These are phyloP conservation scores for Aleurites moluccanus DNA, from an alignment of 441 rosid genomes.

Conservation along the genomic window DNA sequence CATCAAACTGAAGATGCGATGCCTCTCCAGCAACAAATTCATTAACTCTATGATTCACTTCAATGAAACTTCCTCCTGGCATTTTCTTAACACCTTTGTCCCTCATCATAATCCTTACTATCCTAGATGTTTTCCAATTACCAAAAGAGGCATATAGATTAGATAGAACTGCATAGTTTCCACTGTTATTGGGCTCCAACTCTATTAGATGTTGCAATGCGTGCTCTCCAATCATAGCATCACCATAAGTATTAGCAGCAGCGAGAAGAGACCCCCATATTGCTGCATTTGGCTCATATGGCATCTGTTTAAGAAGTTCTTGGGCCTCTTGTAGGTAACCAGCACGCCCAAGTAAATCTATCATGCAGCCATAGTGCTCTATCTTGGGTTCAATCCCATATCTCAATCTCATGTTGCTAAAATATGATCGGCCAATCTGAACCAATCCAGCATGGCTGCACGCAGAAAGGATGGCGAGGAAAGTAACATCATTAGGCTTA, in stretches of 20 bases:
- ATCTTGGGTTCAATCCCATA: constrained; percentile 50
- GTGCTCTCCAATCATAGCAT: constrained; percentile 54
- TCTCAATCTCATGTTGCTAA: constrained; percentile 42
- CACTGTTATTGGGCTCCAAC: constrained; percentile 72
- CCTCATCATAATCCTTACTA: constrained; percentile 59
- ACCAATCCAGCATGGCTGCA: constrained; percentile 69
- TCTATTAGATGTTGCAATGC: constrained; percentile 49
- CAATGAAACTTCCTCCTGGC: constrained; percentile 66
- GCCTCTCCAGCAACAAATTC: constrained; percentile 58
- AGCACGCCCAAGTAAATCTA: constrained; percentile 66
- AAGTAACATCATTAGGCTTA: constrained; percentile 63
- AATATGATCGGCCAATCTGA: constrained; percentile 42
- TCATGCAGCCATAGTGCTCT: constrained; percentile 78
- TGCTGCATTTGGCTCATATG: constrained; percentile 64
- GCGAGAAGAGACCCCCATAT: constrained; percentile 81
- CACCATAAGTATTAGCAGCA: constrained; percentile 58
- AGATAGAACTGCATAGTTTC: constrained; percentile 62
- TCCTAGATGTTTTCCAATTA: constrained; percentile 59
- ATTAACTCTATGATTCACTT: constrained; percentile 43
- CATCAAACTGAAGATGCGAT: constrained; percentile 42
- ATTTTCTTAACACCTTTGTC: constrained; percentile 52
- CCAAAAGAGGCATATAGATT: constrained; percentile 55
- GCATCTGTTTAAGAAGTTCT: constrained; percentile 47
- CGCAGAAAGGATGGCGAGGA: constrained; percentile 69
- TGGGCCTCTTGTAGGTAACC: constrained; percentile 59